Conservation (phyloP, 139 green algal species). For the Ettlia oleoabundans region DNA sequence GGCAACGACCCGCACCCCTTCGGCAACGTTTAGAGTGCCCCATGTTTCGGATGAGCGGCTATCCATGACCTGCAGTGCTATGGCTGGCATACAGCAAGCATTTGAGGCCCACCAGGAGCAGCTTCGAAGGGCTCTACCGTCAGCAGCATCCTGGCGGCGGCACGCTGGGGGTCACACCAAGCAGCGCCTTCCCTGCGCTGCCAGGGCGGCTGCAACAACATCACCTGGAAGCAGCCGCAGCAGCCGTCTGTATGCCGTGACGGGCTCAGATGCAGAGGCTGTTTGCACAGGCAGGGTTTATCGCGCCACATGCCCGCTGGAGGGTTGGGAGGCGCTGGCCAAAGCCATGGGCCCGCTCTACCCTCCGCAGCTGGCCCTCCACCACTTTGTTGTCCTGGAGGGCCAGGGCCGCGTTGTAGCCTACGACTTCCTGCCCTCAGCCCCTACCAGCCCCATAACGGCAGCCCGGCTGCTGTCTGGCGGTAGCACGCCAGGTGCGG, state of each 20-base stretch:
- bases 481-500: slow-evolving; percentile 25
- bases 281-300: background rate
- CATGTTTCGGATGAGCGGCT: too few species aligned
- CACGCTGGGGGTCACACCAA: too few species aligned
- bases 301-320: slow-evolving; percentile 4
- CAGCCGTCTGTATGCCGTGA: background rate
- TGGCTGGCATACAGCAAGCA: too few species aligned
- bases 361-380: background rate
- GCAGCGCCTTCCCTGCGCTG: too few species aligned
- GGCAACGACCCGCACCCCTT: too few species aligned
- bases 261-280: too few species aligned
- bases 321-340: slow-evolving; percentile 19
- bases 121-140: too few species aligned
- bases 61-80: too few species aligned
- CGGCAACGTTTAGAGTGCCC: too few species aligned
- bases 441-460: slow-evolving; percentile 16
- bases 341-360: background rate
- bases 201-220: too few species aligned
- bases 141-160: too few species aligned
- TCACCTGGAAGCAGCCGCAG: background rate
- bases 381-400: slow-evolving; percentile 19
- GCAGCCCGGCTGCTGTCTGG: slow-evolving; percentile 20
- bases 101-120: too few species aligned
- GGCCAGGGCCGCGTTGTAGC: background rate
- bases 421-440: slow-evolving; percentile 44